Conservation (phyloP, 1,284 basidiomycete species). For the Ganoderma lucidum region DNA sequence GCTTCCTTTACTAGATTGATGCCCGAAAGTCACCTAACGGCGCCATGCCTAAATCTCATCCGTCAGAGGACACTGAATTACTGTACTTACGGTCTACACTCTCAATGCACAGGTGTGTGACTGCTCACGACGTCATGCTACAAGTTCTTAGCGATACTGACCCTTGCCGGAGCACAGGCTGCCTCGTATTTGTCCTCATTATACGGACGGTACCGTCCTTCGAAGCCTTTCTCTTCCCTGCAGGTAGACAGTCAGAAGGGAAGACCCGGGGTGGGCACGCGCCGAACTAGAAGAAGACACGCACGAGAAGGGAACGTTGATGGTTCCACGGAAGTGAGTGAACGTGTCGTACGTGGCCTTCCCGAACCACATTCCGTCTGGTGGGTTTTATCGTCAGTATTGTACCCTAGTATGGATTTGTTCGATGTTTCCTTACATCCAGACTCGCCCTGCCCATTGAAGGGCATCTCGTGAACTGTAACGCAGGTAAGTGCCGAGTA, state of each 20-base stretch:
- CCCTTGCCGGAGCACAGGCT: conserved; percentile 18
- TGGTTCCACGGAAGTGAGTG: conserved; percentile 51
- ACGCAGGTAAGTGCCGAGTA: background rate
- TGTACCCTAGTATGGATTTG: background rate
- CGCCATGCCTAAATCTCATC: no score
- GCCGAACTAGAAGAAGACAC: conserved; percentile 17
- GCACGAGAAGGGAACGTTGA: conserved; percentile 50
- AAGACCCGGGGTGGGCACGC: background rate
- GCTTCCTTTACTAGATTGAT: no score
- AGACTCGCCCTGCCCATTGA: conserved; percentile 57
- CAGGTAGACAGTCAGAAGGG: background rate
- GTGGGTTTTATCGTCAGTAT: background rate
- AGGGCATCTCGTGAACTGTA: conserved; percentile 52
- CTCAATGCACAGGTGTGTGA: background rate
- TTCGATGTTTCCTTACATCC: conserved; percentile 46
- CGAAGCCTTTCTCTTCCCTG: conserved; percentile 43
- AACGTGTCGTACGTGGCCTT: conserved; percentile 56
- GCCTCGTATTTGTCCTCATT: conserved; percentile 38
- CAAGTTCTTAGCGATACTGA: conserved; percentile 23
- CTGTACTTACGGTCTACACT: no score
- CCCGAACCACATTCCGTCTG: conserved; percentile 55
- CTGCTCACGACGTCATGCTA: background rate
- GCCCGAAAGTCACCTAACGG: no score
- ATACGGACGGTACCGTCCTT: conserved; percentile 47
- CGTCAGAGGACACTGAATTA: background rate